These are phyloP conservation scores for Microsporum ferrugineum DNA, from an alignment of 2,329 filamentous ascomycete species.

Conservation along the genomic window DNA sequence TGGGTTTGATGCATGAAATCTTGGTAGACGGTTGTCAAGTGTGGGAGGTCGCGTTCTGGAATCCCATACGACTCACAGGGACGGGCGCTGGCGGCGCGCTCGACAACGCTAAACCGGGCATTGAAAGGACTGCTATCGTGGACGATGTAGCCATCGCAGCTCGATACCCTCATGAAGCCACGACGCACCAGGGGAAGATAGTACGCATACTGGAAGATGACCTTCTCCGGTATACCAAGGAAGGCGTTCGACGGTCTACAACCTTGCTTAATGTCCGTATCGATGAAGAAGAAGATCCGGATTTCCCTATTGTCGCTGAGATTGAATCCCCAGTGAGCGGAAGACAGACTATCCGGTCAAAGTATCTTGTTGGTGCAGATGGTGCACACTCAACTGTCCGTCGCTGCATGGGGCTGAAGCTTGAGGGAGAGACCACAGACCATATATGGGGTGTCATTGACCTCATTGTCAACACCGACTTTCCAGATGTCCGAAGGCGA, in stretches of 20 bases:
- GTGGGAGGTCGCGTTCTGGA: conserved; percentile 49
- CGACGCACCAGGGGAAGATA: conserved; percentile 60
- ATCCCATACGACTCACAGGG: conserved; percentile 15
- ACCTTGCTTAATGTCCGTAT: conserved; percentile 51
- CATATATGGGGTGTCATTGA: conserved; percentile 70
- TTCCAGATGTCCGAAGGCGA: conserved; percentile 70
- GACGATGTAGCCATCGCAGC: conserved; percentile 8
- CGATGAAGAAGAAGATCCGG: conserved; percentile 37
- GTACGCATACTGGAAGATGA: conserved; percentile 59
- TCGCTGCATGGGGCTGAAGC: conserved; percentile 38
- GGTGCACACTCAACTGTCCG: conserved; percentile 57
- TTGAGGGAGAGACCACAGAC: conserved; percentile 58
- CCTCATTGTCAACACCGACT: conserved; percentile 58
- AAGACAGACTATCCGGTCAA: conserved; percentile 43
- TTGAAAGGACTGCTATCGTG: conserved; percentile 9
- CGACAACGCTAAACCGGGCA: conserved; percentile 24
- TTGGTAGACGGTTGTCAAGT: conserved; percentile 49
- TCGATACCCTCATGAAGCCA: conserved; percentile 55
- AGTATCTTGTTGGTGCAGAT: conserved; percentile 62
- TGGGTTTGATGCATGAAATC: conserved; percentile 40
- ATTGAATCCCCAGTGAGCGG: conserved; percentile 21
- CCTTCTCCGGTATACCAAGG: conserved; percentile 49
- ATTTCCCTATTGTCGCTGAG: conserved; percentile 27
- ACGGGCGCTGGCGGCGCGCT: conserved; percentile 13
- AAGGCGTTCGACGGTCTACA: conserved; percentile 52